Evolutionary conservation across 1,139 yeast species (phyloP).

Genomic region (Pichia sp.): DNA sequence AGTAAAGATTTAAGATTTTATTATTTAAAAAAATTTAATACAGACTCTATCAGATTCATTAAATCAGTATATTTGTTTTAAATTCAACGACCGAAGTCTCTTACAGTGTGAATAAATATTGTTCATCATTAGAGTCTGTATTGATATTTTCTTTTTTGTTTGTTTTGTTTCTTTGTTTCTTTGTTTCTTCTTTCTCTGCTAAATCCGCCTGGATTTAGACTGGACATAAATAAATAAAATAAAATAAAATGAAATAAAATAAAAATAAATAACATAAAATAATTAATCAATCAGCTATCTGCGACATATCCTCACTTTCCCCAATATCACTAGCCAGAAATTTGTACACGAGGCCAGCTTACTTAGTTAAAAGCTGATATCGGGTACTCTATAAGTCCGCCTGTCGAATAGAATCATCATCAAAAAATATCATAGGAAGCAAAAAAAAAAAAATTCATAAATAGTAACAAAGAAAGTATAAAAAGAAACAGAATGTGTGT

Average conservation of each 20-base stretch:
- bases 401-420: conserved; percentile 61
- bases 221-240: conserved; percentile 1
- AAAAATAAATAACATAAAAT: background rate
- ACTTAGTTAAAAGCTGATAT: conserved; percentile 46
- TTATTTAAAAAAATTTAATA: too few species aligned
- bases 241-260: background rate
- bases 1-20: too few species aligned
- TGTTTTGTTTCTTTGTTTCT: conserved; percentile 5
- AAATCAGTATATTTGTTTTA: conserved; percentile 53
- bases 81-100: conserved; percentile 28
- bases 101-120: conserved; percentile 34
- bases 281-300: conserved; percentile 25
- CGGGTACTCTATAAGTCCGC: conserved; percentile 60
- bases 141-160: conserved; percentile 1
- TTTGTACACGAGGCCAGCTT: conserved; percentile 65
- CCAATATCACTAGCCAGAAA: conserved; percentile 46
- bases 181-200: conserved; percentile 14
- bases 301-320: conserved; percentile 66
- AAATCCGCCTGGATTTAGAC: conserved; percentile 15
- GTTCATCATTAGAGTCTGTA: conserved; percentile 26
- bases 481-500: conserved; percentile 12
- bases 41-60: conserved; percentile 57
- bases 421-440: conserved; percentile 31
- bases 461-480: conserved; percentile 10
- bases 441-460: conserved; percentile 18